Percentiles rank a stretch among this genome's conserved stretches.
Conservation (phyloP, 371 early-diverging fungal species). For the Mortierella sp. region DNA sequence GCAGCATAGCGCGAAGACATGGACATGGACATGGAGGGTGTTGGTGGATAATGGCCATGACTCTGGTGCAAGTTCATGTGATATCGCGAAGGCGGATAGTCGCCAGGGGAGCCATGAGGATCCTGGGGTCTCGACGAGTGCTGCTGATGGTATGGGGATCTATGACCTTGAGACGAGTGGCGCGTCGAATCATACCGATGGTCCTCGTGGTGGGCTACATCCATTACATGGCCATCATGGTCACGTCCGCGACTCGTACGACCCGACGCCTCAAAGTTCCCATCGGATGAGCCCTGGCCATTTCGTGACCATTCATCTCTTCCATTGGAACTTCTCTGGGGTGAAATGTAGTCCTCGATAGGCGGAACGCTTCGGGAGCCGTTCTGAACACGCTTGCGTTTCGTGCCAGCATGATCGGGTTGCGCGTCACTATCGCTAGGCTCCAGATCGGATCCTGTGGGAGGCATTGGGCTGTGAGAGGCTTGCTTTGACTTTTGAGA, state of each 20-base stretch:
- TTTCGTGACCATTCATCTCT: slow-evolving; percentile 35
- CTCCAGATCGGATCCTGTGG: slow-evolving; percentile 25
- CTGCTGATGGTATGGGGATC: slow-evolving; percentile 6
- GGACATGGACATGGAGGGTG: slow-evolving; percentile 48
- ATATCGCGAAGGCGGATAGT: slow-evolving; percentile 14
- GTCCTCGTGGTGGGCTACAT: slow-evolving; percentile 8
- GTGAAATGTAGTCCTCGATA: slow-evolving; percentile 48
- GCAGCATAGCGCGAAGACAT: slow-evolving; percentile 15
- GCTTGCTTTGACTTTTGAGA: slow-evolving; percentile 7
- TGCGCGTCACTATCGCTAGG: slow-evolving; percentile 9
- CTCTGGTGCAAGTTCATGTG: slow-evolving; percentile 26
- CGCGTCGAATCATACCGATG: slow-evolving; percentile 7
- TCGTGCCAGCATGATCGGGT: slow-evolving; percentile 14
- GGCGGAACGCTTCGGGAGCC: slow-evolving; percentile 25
- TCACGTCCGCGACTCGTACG: slow-evolving; percentile 19
- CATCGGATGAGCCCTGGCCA: slow-evolving; percentile 3
- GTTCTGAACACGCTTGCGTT: slow-evolving; percentile 26
- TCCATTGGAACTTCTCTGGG: slow-evolving; percentile 44
- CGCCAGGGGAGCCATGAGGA: slow-evolving; percentile 1
- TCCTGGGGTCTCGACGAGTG: slow-evolving; percentile 11
- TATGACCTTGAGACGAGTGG: slow-evolving; percentile 8
- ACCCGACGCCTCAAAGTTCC: slow-evolving; percentile 32
- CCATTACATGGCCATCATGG: slow-evolving; percentile 8
- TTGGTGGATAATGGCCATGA: slow-evolving; percentile 33
- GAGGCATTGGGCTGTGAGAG: slow-evolving; percentile 1